These are phyloP conservation scores for Apophysomyces variabilis DNA, from an alignment of 371 early-diverging fungal species.

Conservation along the genomic window DNA sequence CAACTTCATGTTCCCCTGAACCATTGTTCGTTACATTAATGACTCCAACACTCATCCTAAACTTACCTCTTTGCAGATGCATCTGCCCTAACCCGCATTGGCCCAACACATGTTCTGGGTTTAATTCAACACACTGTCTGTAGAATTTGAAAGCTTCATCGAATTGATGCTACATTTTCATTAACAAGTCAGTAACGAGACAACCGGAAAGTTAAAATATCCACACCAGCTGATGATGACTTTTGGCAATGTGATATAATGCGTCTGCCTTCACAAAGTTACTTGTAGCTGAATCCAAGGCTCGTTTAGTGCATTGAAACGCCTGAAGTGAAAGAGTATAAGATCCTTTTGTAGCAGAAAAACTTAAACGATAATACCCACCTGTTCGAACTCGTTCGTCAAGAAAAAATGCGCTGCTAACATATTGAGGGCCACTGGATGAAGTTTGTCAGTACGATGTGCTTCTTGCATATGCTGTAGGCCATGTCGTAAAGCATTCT, in stretches of 20 bases:
- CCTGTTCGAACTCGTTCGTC: slow-evolving; percentile 53
- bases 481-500: slow-evolving; percentile 43
- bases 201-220: too few species aligned
- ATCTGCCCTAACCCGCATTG: slow-evolving; percentile 84
- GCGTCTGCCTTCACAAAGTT: slow-evolving; percentile 63
- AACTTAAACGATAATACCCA: slow-evolving; percentile 7
- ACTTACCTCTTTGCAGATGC: slow-evolving; percentile 50
- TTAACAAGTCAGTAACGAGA: background rate
- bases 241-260: slow-evolving; percentile 63
- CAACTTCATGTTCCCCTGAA: slow-evolving; percentile 51
- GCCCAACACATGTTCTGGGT: slow-evolving; percentile 70
- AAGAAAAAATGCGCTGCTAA: slow-evolving; percentile 65
- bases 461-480: slow-evolving; percentile 57
- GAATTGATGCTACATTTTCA: slow-evolving; percentile 49
- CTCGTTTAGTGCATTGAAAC: slow-evolving; percentile 49
- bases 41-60: background rate
- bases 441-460: slow-evolving; percentile 46
- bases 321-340: slow-evolving; percentile 24
- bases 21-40: slow-evolving; percentile 1
- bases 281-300: slow-evolving; percentile 52
- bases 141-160: slow-evolving; percentile 77
- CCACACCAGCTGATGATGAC: slow-evolving; percentile 55
- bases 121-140: slow-evolving; percentile 66
- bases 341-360: background rate
- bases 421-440: slow-evolving; percentile 58